phyloP scores from a whole-genome alignment of 768 basidiomycete genomes.

The Leccinellum albellum region DNA sequence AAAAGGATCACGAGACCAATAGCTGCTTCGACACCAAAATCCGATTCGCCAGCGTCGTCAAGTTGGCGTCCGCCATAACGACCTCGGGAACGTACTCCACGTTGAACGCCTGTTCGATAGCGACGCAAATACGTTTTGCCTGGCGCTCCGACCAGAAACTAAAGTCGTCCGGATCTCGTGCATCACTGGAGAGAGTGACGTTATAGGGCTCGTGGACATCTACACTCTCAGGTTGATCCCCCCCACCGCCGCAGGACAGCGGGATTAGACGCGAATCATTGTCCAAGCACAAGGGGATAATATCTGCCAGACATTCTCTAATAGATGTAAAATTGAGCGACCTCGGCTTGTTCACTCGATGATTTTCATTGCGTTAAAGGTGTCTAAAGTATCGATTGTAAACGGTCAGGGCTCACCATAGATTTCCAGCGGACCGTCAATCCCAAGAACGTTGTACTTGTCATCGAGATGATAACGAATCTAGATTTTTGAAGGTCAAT shows the following conservation, averaged over 20 bases:
- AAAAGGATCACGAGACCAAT: conserved; percentile 26
- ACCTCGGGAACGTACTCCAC: conserved; percentile 91
- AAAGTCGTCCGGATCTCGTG: conserved; percentile 86
- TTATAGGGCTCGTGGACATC: conserved; percentile 6
- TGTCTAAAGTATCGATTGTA: neutral
- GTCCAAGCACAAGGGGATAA: conserved; percentile 86
- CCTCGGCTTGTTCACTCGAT: conserved; percentile 64
- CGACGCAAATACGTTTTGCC: conserved; percentile 81
- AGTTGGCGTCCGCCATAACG: conserved; percentile 89
- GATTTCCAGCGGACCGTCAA: conserved; percentile 84
- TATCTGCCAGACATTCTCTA: conserved; percentile 60
- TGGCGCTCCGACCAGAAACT: conserved; percentile 89
- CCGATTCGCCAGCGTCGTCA: conserved; percentile 77
- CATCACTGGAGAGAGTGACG: conserved; percentile 26
- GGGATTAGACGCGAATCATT: conserved; percentile 82
- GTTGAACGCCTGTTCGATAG: conserved; percentile 76
- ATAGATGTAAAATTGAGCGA: conserved; percentile 63
- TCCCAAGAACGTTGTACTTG: conserved; percentile 91
- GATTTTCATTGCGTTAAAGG: neutral
- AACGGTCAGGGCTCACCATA: conserved; percentile 56
- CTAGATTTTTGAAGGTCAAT: conserved; percentile 33
- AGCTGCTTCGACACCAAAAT: conserved; percentile 76
- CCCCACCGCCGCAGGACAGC: conserved; percentile 48
- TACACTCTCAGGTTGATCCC: conserved; percentile 12
- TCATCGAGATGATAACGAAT: conserved; percentile 94